Evolutionary conservation across 106 monocot genomes (phyloP), one percentile per base, ranked within the genome.

Genomic region (Dendrobium nobile): DNA sequence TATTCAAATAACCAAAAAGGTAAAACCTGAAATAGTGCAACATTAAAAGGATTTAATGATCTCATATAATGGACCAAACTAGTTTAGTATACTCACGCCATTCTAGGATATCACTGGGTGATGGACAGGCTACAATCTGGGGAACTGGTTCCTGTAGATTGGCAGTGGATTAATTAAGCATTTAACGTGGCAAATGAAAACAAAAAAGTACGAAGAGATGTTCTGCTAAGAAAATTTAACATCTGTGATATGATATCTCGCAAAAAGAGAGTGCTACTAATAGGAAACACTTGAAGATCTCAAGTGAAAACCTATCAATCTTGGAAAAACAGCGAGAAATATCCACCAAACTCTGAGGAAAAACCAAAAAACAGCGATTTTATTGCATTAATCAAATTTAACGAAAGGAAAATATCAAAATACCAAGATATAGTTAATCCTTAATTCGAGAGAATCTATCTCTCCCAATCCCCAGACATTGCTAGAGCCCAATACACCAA

Each of bases 101-200:
- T 82, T 99, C 98, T 33, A 99, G 85, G 64, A 99, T 93, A 88
- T 99, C 95, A 82, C 55, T 91, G 75, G 95, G 82, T 28, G 80
- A 91, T 67, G 98, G 98, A 45, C 90, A 91, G 48, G 98, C 98
- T 10, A 95, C 89, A 79, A 99, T 88, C 84, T 99, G 98, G 22
- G 98, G 85, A 78, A 88, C 93, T 54, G 98, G 95, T 79, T 95
- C 98, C 97, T 98, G 87, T 76, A 86, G 74, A 65, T 44, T 74
- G 19, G 43, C n/a, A 43, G 42, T 44, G 3, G n/a, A 74, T 28
- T 20, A 74, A 74, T 43, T 43, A 44, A 41, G 41, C 22, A 20
- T 74, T 74, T 74, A 7, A 19, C 9, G 8, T 1, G 41, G 41
- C 1, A 11, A 74, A 42, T 19, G 1, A 43, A 41, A 2, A 40